A percentile compares a stretch with the other conserved stretches of the same genome.
Evolutionary conservation across 768 basidiomycete species (phyloP).

Genomic region (Gautieria morchelliformis): DNA sequence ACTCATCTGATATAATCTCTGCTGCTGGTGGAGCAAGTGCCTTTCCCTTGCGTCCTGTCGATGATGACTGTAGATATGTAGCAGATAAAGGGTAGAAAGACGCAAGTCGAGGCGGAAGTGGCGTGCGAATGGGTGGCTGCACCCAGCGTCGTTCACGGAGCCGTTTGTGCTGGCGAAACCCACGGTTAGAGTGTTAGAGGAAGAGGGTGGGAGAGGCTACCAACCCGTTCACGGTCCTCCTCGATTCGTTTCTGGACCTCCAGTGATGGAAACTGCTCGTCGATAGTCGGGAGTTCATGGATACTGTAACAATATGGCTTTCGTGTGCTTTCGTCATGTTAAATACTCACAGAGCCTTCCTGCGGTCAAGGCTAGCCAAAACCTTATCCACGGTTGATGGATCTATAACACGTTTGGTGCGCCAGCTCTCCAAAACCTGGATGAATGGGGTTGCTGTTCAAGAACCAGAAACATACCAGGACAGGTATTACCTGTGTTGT

Average conservation of each 20-base stretch:
- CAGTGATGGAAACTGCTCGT: slow-evolving; percentile 5
- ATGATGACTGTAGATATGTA: not conserved
- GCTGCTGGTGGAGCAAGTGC: not conserved
- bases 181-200: not conserved
- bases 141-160: slow-evolving; percentile 88
- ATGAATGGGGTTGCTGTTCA: not conserved
- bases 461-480: not conserved
- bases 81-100: slow-evolving; percentile 47
- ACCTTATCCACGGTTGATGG: slow-evolving; percentile 69
- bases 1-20: slow-evolving; percentile 29
- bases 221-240: slow-evolving; percentile 73
- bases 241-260: slow-evolving; percentile 83
- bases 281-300: slow-evolving; percentile 5
- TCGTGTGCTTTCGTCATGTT: not conserved
- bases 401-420: slow-evolving; percentile 75
- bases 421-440: slow-evolving; percentile 89
- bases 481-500: slow-evolving; percentile 58
- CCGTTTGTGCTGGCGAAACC: slow-evolving; percentile 53
- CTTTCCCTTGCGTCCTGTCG: not conserved
- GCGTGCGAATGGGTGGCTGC: slow-evolving; percentile 34
- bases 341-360: slow-evolving; percentile 21
- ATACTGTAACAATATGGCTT: not conserved
- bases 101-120: slow-evolving; percentile 34
- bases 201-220: slow-evolving; percentile 5
- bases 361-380: slow-evolving; percentile 43